Percentiles rank a stretch among this genome's conserved stretches.
These are phyloP conservation scores for Fragilariopsis cylindrus DNA, from an alignment of 108 stramenopile species.

Conservation along the genomic window DNA sequence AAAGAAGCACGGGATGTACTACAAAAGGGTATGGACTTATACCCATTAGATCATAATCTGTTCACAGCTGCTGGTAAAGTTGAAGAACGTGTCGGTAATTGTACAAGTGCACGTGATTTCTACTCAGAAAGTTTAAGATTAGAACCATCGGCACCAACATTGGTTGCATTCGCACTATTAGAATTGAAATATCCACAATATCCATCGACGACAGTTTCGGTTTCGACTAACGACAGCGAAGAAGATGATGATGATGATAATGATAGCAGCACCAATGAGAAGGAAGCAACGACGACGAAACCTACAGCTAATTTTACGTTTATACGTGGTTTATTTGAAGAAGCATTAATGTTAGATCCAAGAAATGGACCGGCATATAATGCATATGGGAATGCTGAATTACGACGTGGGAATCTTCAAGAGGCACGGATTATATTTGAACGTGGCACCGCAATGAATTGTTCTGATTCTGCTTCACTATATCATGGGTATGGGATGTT, in stretches of 20 bases:
- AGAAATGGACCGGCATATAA: slow-evolving; percentile 85
- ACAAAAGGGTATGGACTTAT: slow-evolving; percentile 55
- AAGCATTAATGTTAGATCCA: slow-evolving; percentile 76
- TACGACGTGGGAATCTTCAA: slow-evolving; percentile 52
- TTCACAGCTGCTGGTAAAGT: slow-evolving; percentile 81
- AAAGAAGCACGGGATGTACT: slow-evolving; percentile 60
- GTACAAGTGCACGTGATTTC: slow-evolving; percentile 56
- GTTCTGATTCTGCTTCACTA: slow-evolving; percentile 73
- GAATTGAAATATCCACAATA: slow-evolving; percentile 62
- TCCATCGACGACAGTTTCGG: slow-evolving; percentile 9
- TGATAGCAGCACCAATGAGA: background rate
- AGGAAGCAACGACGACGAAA: background rate
- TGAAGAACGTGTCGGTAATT: slow-evolving; percentile 77
- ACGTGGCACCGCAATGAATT: slow-evolving; percentile 68
- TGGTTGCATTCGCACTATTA: slow-evolving; percentile 78
- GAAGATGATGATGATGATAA: background rate
- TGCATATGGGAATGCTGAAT: slow-evolving; percentile 74
- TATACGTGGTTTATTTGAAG: slow-evolving; percentile 66
- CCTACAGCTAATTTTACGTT: slow-evolving; percentile 42
- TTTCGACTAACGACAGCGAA: slow-evolving; percentile 5
- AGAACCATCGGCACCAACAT: slow-evolving; percentile 73
- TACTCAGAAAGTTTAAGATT: slow-evolving; percentile 65
- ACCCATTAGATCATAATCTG: slow-evolving; percentile 67
- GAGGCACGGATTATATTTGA: slow-evolving; percentile 67
- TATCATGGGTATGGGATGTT: slow-evolving; percentile 85